Evolutionary conservation across 495 filamentous ascomycete species (phyloP), one percentile per base, ranked within the genome.

Genomic region (Tuber melanosporum): DNA sequence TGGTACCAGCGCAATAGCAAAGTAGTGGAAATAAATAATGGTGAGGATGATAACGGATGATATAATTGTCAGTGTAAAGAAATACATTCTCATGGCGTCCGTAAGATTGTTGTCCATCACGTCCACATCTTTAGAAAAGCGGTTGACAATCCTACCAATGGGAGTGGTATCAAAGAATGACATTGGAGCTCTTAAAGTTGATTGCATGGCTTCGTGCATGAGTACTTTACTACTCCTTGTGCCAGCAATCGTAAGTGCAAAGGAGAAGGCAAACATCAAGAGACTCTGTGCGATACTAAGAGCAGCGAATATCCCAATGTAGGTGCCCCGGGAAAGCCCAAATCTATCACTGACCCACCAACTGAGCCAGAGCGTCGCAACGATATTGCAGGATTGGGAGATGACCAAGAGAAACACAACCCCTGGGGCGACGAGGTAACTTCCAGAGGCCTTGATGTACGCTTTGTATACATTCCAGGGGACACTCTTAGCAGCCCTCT

Each of bases 141-240:
- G 92, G 83, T 98, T 99, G 14, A 94, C 95, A 83, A 99, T 97
- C 41, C 95, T 91, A n/a, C 95, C 95, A 0, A 98, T 86, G 1
- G 95, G 95, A 0, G 95, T 99, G 0, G 95, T 98, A 79, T 98
- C 95, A 86, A 98, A 98, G 87, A 98, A 98, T 6, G 91, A 91
- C 94, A 98, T 97, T 0, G 95, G 95, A 0, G 95, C 95, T 71
- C 94, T 89, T 62, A 99, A 87, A 1, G 94, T 92, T 69, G 91
- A 89, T 17, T 85, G 88, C 85, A 98, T 92, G 39, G 95, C 94
- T n/a, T 90, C 86, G 17, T 91, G 89, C 66, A 98, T 88, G 88
- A 98, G 93, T n/a, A 87, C 88, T 83, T 91, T 93, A 82, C 91
- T 93, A 9, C 94, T 88, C 15, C 87, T 90, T 0, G 95, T 97